A percentile compares a stretch with the other conserved stretches of the same genome.
Conservation (phyloP, 2,329 filamentous ascomycete genomes). For the Diplodia mutila region DNA sequence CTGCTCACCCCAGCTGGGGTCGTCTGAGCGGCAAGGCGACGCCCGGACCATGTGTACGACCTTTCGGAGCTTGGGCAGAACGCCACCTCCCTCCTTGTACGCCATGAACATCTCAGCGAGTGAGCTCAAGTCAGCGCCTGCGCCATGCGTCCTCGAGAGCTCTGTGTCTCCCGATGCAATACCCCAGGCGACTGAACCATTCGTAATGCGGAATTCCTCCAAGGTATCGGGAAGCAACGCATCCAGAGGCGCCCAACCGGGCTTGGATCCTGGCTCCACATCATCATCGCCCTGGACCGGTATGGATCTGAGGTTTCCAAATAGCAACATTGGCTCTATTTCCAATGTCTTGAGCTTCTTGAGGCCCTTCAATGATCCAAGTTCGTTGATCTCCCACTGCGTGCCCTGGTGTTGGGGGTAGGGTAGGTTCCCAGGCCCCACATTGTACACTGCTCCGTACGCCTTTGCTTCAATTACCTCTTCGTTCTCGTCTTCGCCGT, state of each 20-base stretch:
- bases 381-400: not conserved
- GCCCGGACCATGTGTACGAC: not conserved
- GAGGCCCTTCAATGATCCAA: not conserved
- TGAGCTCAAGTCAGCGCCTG: not conserved
- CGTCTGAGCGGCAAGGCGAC: not conserved
- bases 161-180: not conserved
- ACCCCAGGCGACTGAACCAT: not conserved
- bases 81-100: not conserved
- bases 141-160: not conserved
- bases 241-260: not conserved
- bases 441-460: not conserved
- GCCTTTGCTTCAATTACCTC: not conserved
- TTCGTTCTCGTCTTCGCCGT: not conserved
- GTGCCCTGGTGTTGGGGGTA: not conserved
- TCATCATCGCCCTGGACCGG: not conserved
- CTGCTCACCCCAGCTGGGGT: not conserved
- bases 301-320: not conserved
- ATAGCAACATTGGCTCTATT: constrained; percentile 2
- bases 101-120: not conserved
- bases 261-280: not conserved
- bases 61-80: not conserved
- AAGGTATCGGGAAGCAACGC: not conserved
- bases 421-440: not conserved
- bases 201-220: not conserved
- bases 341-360: not conserved